Evolutionary conservation across 1,284 basidiomycete species (phyloP).

Genomic region (Puccinia coronata): DNA sequence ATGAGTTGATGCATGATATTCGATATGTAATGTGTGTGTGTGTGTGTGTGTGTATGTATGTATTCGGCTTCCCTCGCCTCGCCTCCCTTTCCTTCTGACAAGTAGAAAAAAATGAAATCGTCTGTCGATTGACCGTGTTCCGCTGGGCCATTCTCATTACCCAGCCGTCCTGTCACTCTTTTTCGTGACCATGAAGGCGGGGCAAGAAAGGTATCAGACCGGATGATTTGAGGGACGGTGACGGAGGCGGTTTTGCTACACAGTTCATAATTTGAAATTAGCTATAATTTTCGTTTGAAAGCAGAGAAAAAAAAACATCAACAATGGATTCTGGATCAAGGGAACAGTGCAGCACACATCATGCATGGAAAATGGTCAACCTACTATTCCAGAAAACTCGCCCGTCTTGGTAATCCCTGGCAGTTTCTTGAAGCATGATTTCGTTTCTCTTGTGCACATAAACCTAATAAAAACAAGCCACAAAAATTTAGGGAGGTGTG

Average conservation of each 20-base stretch:
- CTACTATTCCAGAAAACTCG: constrained; percentile 58
- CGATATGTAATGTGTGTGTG: not conserved
- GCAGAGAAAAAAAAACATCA: not conserved
- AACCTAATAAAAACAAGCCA: constrained; percentile 64
- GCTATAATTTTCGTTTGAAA: not conserved
- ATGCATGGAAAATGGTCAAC: not conserved
- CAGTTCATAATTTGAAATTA: constrained; percentile 24
- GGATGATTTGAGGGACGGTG: not conserved
- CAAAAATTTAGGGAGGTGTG: not conserved
- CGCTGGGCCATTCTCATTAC: not conserved
- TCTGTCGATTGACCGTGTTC: not conserved
- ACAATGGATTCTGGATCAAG: not conserved
- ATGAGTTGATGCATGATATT: not conserved
- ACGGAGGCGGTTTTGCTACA: not conserved
- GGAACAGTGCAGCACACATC: not conserved
- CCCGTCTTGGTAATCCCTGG: constrained; percentile 82
- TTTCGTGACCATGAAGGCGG: not conserved
- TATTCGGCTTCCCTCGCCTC: not conserved
- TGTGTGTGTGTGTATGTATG: not conserved
- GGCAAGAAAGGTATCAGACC: not conserved
- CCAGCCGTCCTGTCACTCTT: not conserved
- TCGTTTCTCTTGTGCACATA: constrained; percentile 95
- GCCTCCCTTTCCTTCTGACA: not conserved
- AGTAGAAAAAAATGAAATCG: not conserved
- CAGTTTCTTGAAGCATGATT: constrained; percentile 90